Evolutionary conservation across 495 filamentous ascomycete genomes (phyloP).

Genomic region (Lophium mytilinum): DNA sequence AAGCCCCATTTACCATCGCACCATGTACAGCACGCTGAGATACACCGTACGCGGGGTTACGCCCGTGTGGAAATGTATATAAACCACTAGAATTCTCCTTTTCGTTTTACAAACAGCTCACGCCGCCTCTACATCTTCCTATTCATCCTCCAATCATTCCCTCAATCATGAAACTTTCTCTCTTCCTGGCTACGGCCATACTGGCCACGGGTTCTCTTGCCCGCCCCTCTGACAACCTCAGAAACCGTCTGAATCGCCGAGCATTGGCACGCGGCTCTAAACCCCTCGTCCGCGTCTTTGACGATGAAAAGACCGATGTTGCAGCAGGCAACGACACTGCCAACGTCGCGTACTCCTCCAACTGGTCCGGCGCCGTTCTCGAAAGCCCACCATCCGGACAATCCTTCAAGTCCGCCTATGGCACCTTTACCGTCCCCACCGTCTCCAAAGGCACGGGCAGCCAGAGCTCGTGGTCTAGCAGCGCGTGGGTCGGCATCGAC

Average conservation of each 20-base stretch:
- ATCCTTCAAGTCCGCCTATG: neutral
- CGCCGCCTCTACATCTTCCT: neutral
- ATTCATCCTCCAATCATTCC: neutral
- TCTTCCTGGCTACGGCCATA: neutral
- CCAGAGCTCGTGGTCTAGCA: conserved; percentile 27
- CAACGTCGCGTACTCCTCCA: neutral
- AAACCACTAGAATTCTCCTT: neutral
- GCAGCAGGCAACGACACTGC: neutral
- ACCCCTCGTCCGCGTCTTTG: neutral
- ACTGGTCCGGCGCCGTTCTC: neutral
- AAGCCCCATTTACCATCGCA: neutral
- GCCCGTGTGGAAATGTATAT: neutral
- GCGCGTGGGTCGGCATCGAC: conserved; percentile 59
- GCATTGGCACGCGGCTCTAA: neutral
- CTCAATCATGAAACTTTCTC: neutral
- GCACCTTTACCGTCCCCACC: neutral
- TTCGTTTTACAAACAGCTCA: neutral
- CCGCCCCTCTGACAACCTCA: neutral
- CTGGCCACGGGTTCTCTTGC: neutral
- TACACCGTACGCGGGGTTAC: too few species aligned
- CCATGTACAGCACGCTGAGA: neutral
- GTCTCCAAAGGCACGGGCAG: neutral
- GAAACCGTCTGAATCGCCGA: neutral
- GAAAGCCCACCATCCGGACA: neutral
- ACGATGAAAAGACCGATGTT: neutral